Evolutionary conservation across 2,329 filamentous ascomycete genomes (phyloP).

Genomic region (Aspergillus chevalieri): DNA sequence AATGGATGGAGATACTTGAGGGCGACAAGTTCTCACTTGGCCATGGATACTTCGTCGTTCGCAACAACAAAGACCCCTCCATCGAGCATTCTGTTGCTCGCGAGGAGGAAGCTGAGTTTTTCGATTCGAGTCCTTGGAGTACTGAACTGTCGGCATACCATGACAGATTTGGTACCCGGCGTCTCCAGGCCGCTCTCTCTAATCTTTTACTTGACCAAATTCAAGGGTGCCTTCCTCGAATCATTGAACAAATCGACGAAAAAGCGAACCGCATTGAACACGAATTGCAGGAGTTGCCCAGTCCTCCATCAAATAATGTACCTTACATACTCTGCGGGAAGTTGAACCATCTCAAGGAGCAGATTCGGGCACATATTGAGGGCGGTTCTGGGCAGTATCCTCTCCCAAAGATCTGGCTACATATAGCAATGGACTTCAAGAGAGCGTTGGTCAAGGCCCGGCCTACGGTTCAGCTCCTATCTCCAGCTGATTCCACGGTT

Average conservation of each 20-base stretch:
- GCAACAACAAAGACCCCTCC: slow-evolving; percentile 43
- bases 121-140: slow-evolving; percentile 44
- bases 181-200: slow-evolving; percentile 46
- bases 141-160: slow-evolving; percentile 33
- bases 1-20: slow-evolving; percentile 60
- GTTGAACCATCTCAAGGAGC: slow-evolving; percentile 51
- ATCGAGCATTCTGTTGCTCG: slow-evolving; percentile 46
- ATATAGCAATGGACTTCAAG: slow-evolving; percentile 49
- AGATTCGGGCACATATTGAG: slow-evolving; percentile 50
- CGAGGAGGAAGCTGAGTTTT: slow-evolving; percentile 46
- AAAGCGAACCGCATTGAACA: slow-evolving; percentile 49
- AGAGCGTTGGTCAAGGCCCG: slow-evolving; percentile 40
- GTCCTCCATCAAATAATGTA: slow-evolving; percentile 59
- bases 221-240: slow-evolving; percentile 26
- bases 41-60: slow-evolving; percentile 74
- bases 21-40: slow-evolving; percentile 58
- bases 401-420: slow-evolving; percentile 40
- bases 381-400: slow-evolving; percentile 39
- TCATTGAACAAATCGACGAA: slow-evolving; percentile 37
- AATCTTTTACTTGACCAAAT: slow-evolving; percentile 45
- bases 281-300: slow-evolving; percentile 56
- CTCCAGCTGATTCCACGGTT: slow-evolving; percentile 28
- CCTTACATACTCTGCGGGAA: slow-evolving; percentile 59
- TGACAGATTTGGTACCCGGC: slow-evolving; percentile 47
- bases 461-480: slow-evolving; percentile 26